phyloP scores from a whole-genome alignment of 2,329 filamentous ascomycete genomes.

The Fusarium kyushuense region DNA sequence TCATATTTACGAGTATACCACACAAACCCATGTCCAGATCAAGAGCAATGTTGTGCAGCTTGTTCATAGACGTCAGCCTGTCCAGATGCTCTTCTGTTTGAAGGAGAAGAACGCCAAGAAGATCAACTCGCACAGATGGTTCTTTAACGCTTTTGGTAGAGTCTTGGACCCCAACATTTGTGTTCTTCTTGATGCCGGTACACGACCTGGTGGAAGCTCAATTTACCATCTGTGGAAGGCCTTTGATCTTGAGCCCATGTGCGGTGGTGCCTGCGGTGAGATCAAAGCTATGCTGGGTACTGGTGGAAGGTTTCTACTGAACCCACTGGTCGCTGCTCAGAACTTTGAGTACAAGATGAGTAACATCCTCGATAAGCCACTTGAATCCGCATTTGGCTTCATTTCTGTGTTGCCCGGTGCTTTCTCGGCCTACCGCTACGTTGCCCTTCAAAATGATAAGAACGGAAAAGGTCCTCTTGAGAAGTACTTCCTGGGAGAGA shows the following conservation, averaged over 20 bases:
- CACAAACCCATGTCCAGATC: slow-evolving; percentile 85
- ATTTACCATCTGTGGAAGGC: slow-evolving; percentile 99
- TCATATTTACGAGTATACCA: slow-evolving; percentile 92
- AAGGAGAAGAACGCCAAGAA: slow-evolving; percentile 99
- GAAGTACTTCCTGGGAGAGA: slow-evolving; percentile 97
- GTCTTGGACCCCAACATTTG: slow-evolving; percentile 97
- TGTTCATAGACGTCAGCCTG: slow-evolving; percentile 86
- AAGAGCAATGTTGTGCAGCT: slow-evolving; percentile 90
- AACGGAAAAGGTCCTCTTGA: slow-evolving; percentile 91
- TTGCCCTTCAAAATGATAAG: slow-evolving; percentile 96
- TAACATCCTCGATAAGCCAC: slow-evolving; percentile 97
- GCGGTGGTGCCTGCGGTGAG: slow-evolving; percentile 95
- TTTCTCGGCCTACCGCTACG: slow-evolving; percentile 96
- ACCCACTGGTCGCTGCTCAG: slow-evolving; percentile 93
- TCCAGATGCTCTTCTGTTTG: slow-evolving; percentile 96
- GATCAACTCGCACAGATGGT: slow-evolving; percentile 99
- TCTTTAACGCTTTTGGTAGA: slow-evolving; percentile 95
- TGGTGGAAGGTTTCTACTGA: slow-evolving; percentile 87
- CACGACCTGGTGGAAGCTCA: slow-evolving; percentile 90
- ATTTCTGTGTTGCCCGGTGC: slow-evolving; percentile 96
- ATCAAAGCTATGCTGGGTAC: slow-evolving; percentile 97
- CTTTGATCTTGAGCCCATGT: slow-evolving; percentile 97
- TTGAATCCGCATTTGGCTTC: slow-evolving; percentile 97
- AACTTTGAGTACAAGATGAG: slow-evolving; percentile 99
- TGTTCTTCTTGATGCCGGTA: slow-evolving; percentile 95